These are phyloP conservation scores for Xylariaceae sp. DNA, from an alignment of 2,329 filamentous ascomycete genomes.

Conservation along the genomic window DNA sequence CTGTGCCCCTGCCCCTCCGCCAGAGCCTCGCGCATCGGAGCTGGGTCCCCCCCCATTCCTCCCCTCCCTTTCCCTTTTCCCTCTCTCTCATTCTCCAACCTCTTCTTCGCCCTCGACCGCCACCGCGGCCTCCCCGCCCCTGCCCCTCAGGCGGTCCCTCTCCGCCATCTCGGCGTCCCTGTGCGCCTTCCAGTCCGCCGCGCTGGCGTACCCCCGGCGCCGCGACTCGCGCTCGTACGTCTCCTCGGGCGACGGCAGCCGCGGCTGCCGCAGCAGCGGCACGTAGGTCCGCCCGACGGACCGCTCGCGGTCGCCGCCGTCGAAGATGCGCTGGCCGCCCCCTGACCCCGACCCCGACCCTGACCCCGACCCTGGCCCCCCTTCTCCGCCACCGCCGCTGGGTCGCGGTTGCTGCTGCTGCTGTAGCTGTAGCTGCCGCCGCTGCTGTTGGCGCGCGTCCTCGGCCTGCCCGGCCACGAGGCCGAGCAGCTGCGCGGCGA, in stretches of 20 bases:
- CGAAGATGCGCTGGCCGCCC: constrained; percentile 42
- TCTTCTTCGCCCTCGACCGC: constrained; percentile 26
- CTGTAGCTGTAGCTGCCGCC: too few species aligned
- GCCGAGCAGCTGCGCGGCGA: constrained; percentile 68
- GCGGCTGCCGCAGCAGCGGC: constrained; percentile 43
- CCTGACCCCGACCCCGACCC: too few species aligned
- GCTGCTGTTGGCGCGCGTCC: constrained; percentile 11
- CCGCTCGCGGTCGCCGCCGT: constrained; percentile 46
- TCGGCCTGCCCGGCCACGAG: constrained; percentile 37
- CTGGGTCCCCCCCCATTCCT: too few species aligned
- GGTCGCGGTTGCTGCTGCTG: too few species aligned
- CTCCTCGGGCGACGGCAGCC: constrained; percentile 43
- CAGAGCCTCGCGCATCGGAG: too few species aligned
- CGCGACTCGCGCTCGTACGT: constrained; percentile 56
- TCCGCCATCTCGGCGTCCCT: constrained; percentile 12
- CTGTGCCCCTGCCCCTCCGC: too few species aligned
- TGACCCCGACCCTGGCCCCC: constrained; percentile 7
- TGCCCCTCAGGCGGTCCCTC: neutral
- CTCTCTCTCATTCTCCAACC: constrained; percentile 4
- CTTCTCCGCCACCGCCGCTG: constrained; percentile 5
- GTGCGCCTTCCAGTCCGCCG: constrained; percentile 34
- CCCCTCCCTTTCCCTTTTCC: constrained; percentile 24
- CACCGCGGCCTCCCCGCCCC: constrained; percentile 3
- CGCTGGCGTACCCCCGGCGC: constrained; percentile 48
- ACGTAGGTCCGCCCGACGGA: constrained; percentile 47